These are phyloP conservation scores for Fraxinus anomala DNA, from an alignment of 257 asterid genomes.

Conservation along the genomic window DNA sequence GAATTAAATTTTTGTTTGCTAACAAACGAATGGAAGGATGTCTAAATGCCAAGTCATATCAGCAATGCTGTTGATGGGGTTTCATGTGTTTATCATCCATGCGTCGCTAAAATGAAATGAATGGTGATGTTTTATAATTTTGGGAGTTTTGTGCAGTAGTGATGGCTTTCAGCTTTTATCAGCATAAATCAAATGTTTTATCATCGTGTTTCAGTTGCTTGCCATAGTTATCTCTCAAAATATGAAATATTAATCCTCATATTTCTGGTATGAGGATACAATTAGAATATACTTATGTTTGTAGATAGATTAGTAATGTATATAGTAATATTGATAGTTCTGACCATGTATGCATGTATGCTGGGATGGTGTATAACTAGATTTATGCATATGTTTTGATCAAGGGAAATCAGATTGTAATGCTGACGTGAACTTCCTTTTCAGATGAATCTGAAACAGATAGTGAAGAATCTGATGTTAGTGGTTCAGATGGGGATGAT, in stretches of 20 bases:
- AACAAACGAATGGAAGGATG: not conserved
- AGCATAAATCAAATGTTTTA: not conserved
- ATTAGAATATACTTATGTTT: not conserved
- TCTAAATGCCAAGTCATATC: not conserved
- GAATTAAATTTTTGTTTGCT: not conserved
- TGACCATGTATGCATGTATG: not conserved
- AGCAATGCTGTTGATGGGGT: not conserved
- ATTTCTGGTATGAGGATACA: not conserved
- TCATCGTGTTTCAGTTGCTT: not conserved
- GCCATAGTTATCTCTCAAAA: not conserved
- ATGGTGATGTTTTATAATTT: not conserved
- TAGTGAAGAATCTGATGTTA: conserved; percentile 64
- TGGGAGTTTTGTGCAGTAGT: not conserved
- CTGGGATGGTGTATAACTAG: not conserved
- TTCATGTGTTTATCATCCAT: not conserved
- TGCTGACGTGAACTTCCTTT: conserved; percentile 1
- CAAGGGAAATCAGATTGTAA: conserved; percentile 17
- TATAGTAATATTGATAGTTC: not conserved
- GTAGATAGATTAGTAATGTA: not conserved
- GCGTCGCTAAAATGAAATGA: not conserved
- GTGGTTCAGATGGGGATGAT: conserved; percentile 72
- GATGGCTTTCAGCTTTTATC: not conserved
- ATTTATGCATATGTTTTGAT: not conserved
- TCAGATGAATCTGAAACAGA: conserved; percentile 72
- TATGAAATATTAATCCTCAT: not conserved